These are phyloP conservation scores for Craspedostauros australis DNA, from an alignment of 108 stramenopile genomes.

Conservation along the genomic window DNA sequence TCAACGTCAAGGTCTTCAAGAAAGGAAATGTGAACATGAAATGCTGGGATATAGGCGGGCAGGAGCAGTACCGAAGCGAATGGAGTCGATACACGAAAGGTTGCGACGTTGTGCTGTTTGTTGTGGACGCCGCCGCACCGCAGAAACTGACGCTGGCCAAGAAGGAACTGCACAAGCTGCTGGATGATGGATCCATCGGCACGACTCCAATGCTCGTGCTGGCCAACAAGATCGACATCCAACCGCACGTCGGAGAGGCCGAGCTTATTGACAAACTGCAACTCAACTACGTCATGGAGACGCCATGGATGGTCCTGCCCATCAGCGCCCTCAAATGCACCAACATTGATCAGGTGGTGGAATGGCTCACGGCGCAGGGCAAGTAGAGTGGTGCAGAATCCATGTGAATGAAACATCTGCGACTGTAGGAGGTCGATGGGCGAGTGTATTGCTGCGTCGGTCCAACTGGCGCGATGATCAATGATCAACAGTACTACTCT, in stretches of 20 bases:
- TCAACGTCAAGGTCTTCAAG: constrained; percentile 92
- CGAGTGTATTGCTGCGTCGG: background rate
- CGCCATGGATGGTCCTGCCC: constrained; percentile 96
- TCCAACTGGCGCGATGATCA: too few species aligned
- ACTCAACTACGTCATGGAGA: constrained; percentile 93
- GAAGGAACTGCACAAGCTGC: constrained; percentile 90
- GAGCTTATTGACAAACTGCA: constrained; percentile 88
- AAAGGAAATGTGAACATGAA: constrained; percentile 93
- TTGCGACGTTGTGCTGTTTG: constrained; percentile 93
- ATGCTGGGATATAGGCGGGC: constrained; percentile 94
- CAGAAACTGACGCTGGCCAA: constrained; percentile 82
- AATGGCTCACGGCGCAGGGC: constrained; percentile 91
- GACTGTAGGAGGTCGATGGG: background rate
- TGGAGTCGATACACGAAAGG: constrained; percentile 93
- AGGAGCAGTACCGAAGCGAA: constrained; percentile 89
- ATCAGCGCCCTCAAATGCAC: constrained; percentile 83
- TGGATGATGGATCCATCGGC: constrained; percentile 88
- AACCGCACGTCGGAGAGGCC: constrained; percentile 77
- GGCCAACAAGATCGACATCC: constrained; percentile 95
- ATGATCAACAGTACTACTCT: too few species aligned
- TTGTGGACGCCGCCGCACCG: constrained; percentile 90
- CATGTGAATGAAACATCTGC: background rate
- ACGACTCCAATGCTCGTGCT: constrained; percentile 85
- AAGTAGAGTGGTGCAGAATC: constrained; percentile 22
- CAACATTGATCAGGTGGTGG: constrained; percentile 92